Conservation (phyloP, 106 monocot genomes). For the Acorus gramineus region DNA sequence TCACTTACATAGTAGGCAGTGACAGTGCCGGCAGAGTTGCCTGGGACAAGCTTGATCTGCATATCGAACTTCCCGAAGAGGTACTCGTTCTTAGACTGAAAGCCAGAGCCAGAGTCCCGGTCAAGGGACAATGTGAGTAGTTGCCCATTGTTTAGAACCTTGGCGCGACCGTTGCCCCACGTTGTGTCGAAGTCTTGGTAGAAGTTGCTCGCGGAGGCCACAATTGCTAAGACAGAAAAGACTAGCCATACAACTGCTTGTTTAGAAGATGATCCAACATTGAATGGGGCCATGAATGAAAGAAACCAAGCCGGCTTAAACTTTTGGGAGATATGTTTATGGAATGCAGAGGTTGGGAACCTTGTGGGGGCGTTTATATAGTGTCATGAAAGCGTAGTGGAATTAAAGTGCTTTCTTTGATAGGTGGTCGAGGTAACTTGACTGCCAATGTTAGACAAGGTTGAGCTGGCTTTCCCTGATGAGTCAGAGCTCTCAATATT, state of each 20-base stretch:
- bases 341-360: no score
- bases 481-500: no score
- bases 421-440: no score
- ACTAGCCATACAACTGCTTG: neutral
- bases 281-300: no score
- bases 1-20: conserved; percentile 29
- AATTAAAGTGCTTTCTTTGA: no score
- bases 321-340: no score
- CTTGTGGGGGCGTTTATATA: no score
- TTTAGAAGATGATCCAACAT: no score
- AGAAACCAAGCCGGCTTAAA: no score
- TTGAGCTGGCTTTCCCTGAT: no score
- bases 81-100: conserved; percentile 31
- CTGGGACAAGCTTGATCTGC: conserved; percentile 38
- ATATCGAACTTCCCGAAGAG: conserved; percentile 35
- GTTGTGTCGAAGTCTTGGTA: conserved; percentile 28
- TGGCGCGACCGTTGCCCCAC: conserved; percentile 26
- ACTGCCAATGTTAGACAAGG: no score
- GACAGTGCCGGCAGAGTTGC: conserved; percentile 43
- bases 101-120: conserved; percentile 34
- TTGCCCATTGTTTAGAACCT: conserved; percentile 17
- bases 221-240: neutral
- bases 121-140: conserved; percentile 30
- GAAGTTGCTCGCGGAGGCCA: conserved; percentile 7
- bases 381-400: no score